Percentiles rank a stretch among this genome's conserved stretches.
Evolutionary conservation across 2,329 filamentous ascomycete species (phyloP).

Genomic region (Clarireedia homoeocarpa): DNA sequence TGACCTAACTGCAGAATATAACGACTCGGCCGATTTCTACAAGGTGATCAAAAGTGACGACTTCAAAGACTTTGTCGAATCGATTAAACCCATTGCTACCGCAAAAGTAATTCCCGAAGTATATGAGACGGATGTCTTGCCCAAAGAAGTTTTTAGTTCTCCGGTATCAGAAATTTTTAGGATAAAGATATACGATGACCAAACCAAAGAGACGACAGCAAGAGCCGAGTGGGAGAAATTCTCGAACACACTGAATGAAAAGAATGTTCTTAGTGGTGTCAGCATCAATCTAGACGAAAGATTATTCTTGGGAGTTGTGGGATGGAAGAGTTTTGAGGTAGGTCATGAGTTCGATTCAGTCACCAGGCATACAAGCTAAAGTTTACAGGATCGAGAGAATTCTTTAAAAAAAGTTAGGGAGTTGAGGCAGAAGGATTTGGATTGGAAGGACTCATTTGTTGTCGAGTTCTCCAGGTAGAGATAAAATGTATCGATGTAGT

Average conservation of each 20-base stretch:
- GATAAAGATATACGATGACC: neutral
- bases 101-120: neutral
- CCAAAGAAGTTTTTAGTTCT: neutral
- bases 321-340: constrained; percentile 1
- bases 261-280: neutral
- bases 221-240: neutral
- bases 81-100: neutral
- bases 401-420: neutral
- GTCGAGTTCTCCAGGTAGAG: neutral
- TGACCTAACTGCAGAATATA: neutral
- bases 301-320: neutral
- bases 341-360: neutral
- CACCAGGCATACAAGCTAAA: neutral
- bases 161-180: neutral
- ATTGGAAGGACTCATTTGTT: neutral
- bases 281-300: constrained; percentile 1
- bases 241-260: neutral
- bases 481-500: too few relatives aligned
- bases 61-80: neutral
- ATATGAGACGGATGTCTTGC: neutral
- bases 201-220: neutral
- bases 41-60: neutral
- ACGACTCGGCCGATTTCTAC: neutral
- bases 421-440: neutral
- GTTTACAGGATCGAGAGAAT: neutral